A percentile compares a stretch with the other conserved stretches of the same genome.
These are phyloP conservation scores for Alternaria atra DNA, from an alignment of 2,329 filamentous ascomycete genomes.

Conservation along the genomic window DNA sequence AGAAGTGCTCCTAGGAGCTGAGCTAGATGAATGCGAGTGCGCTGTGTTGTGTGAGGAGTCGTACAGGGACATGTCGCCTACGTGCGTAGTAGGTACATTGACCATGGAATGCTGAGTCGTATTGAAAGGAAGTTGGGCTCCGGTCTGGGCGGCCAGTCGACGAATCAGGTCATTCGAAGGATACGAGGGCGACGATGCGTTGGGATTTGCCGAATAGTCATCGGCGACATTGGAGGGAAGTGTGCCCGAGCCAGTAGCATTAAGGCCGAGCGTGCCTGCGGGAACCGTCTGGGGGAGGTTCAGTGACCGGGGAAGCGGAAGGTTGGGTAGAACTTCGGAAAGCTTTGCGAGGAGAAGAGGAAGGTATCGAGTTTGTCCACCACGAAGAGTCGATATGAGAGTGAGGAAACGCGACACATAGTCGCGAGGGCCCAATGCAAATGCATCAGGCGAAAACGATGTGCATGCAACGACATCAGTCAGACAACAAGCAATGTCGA, in stretches of 20 bases:
- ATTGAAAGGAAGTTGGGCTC: conserved; percentile 46
- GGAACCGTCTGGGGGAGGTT: conserved; percentile 42
- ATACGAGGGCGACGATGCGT: conserved; percentile 41
- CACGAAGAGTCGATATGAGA: conserved; percentile 75
- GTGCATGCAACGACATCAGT: conserved; percentile 75
- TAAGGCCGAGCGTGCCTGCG: conserved; percentile 38
- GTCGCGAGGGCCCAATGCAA: conserved; percentile 69
- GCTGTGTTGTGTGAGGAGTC: conserved; percentile 43
- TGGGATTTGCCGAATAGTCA: conserved; percentile 38
- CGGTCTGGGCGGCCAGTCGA: conserved; percentile 47
- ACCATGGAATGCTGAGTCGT: conserved; percentile 44
- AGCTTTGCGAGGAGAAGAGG: conserved; percentile 81
- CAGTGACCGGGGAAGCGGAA: conserved; percentile 48
- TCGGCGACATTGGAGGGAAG: conserved; percentile 43
- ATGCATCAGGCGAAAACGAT: conserved; percentile 64
- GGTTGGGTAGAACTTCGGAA: conserved; percentile 71
- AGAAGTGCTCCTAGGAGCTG: conserved; percentile 43
- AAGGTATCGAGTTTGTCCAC: conserved; percentile 77
- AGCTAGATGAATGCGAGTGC: conserved; percentile 47
- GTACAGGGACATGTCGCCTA: conserved; percentile 48
- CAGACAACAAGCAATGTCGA: conserved; percentile 77
- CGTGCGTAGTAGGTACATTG: conserved; percentile 41
- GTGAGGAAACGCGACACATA: conserved; percentile 74
- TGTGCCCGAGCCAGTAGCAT: conserved; percentile 33
- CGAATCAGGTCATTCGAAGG: conserved; percentile 47